phyloP scores from a whole-genome alignment of 2,329 filamentous ascomycete genomes.

The Fusarium sp. region DNA sequence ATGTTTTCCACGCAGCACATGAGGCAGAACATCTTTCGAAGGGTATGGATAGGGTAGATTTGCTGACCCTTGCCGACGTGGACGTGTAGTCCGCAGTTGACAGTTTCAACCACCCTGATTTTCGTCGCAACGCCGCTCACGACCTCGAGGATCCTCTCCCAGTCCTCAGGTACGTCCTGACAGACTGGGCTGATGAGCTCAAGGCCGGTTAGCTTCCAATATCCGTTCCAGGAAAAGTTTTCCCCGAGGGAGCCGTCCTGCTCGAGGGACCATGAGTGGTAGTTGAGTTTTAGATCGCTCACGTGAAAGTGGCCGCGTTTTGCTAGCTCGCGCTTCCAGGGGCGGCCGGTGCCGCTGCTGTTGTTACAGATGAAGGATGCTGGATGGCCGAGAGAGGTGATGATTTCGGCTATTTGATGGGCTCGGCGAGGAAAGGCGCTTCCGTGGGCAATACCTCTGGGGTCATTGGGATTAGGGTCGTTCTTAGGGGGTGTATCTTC shows the following conservation, averaged over 20 bases:
- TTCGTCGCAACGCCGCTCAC: constrained; percentile 25
- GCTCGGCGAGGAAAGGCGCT: not conserved
- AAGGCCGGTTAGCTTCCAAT: constrained; percentile 9
- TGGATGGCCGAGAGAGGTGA: not conserved
- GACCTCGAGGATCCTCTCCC: constrained; percentile 32
- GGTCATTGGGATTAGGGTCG: constrained; percentile 10
- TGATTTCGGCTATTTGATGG: not conserved
- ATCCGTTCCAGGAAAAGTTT: constrained; percentile 9
- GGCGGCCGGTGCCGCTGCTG: not conserved
- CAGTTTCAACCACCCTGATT: constrained; percentile 11
- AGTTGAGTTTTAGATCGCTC: not conserved
- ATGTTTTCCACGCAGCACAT: constrained; percentile 29
- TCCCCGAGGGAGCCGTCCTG: constrained; percentile 3
- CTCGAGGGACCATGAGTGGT: constrained; percentile 27
- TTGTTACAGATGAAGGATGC: not conserved
- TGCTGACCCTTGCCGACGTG: constrained; percentile 30
- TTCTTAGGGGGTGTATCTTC: not conserved
- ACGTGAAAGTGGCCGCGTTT: not conserved
- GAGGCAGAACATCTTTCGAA: constrained; percentile 28
- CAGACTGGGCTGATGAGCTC: constrained; percentile 31
- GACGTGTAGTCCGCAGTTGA: constrained; percentile 31
- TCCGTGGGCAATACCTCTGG: constrained; percentile 4
- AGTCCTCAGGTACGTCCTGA: constrained; percentile 20
- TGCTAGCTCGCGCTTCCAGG: constrained; percentile 11
- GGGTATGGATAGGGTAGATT: constrained; percentile 5